Percentiles rank a stretch among this genome's conserved stretches.
These are phyloP conservation scores for Talaromyces amestolkiae DNA, from an alignment of 2,329 filamentous ascomycete species.

Conservation along the genomic window DNA sequence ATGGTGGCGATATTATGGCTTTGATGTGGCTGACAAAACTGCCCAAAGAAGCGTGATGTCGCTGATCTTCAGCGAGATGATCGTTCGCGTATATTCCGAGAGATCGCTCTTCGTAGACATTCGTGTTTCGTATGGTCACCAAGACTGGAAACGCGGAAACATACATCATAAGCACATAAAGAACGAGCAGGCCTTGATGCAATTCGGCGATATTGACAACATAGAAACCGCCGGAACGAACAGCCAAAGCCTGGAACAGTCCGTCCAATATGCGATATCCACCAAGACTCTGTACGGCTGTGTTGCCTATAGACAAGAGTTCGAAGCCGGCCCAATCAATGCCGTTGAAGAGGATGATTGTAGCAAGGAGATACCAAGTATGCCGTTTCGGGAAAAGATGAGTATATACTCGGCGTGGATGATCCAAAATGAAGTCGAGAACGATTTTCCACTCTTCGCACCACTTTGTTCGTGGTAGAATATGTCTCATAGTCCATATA, in stretches of 20 bases:
- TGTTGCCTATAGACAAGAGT: constrained; percentile 63
- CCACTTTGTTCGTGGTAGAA: constrained; percentile 29
- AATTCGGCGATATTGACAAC: constrained; percentile 60
- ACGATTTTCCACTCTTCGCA: constrained; percentile 34
- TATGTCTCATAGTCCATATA: constrained; percentile 50
- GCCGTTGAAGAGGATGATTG: constrained; percentile 59
- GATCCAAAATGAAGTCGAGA: constrained; percentile 36
- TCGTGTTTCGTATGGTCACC: constrained; percentile 57
- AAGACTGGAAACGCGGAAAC: constrained; percentile 38
- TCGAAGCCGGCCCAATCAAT: constrained; percentile 67
- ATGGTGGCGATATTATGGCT: constrained; percentile 26
- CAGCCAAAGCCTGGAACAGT: constrained; percentile 61
- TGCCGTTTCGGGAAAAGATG: constrained; percentile 60
- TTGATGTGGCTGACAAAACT: constrained; percentile 29
- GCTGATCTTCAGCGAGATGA: constrained; percentile 22
- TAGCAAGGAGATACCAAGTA: constrained; percentile 65
- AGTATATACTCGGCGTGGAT: constrained; percentile 36
- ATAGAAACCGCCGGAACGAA: constrained; percentile 65
- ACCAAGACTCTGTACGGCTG: constrained; percentile 53
- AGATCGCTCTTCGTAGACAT: constrained; percentile 69
- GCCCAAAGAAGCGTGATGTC: constrained; percentile 24
- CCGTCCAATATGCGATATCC: constrained; percentile 60
- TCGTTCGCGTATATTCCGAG: constrained; percentile 51
- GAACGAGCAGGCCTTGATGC: constrained; percentile 56
- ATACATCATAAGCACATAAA: constrained; percentile 52